Percentiles rank a stretch among this genome's conserved stretches.
These are phyloP conservation scores for Corrigiola litoralis DNA, from an alignment of 179 eudicot species.

Conservation along the genomic window DNA sequence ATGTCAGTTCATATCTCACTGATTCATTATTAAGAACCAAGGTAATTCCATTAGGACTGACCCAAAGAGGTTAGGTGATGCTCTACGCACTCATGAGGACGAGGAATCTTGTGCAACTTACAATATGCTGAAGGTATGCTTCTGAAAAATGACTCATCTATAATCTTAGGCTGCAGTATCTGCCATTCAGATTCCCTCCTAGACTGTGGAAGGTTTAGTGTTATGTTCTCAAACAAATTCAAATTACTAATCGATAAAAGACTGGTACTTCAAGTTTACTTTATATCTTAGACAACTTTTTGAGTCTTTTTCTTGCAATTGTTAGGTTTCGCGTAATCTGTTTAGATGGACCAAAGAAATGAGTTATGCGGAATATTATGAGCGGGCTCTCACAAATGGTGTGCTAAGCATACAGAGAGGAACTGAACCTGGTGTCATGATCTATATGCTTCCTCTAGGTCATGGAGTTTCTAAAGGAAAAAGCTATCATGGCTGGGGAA, in stretches of 20 bases:
- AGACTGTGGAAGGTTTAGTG: not conserved
- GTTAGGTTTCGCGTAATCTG: constrained; percentile 76
- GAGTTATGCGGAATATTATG: constrained; percentile 76
- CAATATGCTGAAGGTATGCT: constrained; percentile 77
- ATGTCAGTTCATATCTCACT: not conserved
- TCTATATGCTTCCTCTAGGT: constrained; percentile 73
- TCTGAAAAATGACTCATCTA: no score
- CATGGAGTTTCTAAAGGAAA: constrained; percentile 67
- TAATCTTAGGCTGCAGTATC: not conserved
- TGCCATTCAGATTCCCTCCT: not conserved
- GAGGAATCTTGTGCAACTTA: constrained; percentile 89
- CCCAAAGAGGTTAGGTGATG: constrained; percentile 58
- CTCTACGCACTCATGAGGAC: constrained; percentile 40
- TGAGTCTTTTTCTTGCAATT: no score
- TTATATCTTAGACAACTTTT: no score
- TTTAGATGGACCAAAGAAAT: constrained; percentile 79
- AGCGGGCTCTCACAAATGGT: constrained; percentile 77
- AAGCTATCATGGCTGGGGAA: constrained; percentile 69
- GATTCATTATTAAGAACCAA: not conserved
- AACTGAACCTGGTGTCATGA: constrained; percentile 75
- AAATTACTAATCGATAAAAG: no score
- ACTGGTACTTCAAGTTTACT: no score
- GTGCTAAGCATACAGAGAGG: constrained; percentile 74
- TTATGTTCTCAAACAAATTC: constrained; percentile 5
- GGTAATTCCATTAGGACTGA: constrained; percentile 41